Evolutionary conservation across 257 asterid species (phyloP), one percentile per base, ranked within the genome.

Genomic region (Forsythia viridissima): DNA sequence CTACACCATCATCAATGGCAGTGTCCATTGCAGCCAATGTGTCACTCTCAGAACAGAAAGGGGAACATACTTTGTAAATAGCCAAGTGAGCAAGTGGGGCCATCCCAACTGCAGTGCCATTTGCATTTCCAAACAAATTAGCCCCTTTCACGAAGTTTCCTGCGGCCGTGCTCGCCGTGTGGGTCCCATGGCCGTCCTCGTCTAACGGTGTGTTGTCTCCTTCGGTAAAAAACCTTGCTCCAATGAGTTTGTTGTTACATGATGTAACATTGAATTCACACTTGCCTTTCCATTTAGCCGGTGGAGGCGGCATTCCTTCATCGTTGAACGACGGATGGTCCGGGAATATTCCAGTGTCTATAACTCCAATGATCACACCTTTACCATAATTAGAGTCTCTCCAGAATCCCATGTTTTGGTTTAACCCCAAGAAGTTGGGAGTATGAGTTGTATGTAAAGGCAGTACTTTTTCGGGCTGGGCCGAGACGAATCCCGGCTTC

Each of bases 61-160:
- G 0, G 0, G 44, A 41, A n/a, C 93, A 88, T 1, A 80, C 88
- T 69, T 82, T 90, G 84, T 88, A 89, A 1, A 86, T 21, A 0
- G 95, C 91, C 51, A 90, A 20, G 77, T 89, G 93, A 43, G 95
- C 93, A 20, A 74, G 86, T 6, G 95, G 93, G 1, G 91, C 93
- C 30, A 86, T 74, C 4, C 95, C 95, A 40, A 11, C 86, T 3
- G 93, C 93, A 0, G 89, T 85, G 3, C 92, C 91, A 0, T 88
- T 81, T 11, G 90, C 93, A 8, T 48, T 81, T 15, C 95, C 91
- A 43, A 15, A 84, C 6, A 86, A 70, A 52, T 85, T 90, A 0
- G 92, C 93, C 4, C 90, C 87, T 0, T 65, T 37, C 8, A 78
- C 91, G 24, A 85, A 90, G 75, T 76, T 77, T 7, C 95, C 93